Base-by-base conservation (phyloP, 2,329 filamentous ascomycete genomes). In the Lecanicillium sp. region DNA sequence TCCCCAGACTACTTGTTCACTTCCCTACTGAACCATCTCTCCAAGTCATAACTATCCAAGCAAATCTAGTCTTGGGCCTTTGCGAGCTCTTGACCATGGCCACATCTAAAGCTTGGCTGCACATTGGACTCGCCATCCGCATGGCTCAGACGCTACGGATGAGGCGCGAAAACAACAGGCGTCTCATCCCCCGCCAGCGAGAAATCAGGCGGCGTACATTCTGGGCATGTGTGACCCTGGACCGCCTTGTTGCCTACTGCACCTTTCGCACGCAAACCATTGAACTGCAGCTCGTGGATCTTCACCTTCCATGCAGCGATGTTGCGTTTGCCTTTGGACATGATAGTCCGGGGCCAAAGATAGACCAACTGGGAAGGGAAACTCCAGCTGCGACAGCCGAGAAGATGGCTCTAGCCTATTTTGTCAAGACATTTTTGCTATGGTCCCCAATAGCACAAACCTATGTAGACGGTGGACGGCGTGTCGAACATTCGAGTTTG, bases 71-170 rank as follows among this genome's bases (percentile, higher is more conserved):
- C 19, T 18, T 37, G 15, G 35, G 35, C 4, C 35, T 37, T 17
- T 29, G 35, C 17, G 35, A 37, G 17, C 35, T 37, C 17, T 15
- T 37, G 15, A 29, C 25, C 14, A 37, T 37, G 35, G 35, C 35
- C 17, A 37, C 35, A 13, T 37, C 35, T 17, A 37, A 37, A 14
- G 35, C 35, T 5, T 37, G 35, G 35, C 35, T 37, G 17, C 35
- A 37, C 14, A 37, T 37, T 17, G 35, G 35, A 9, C 35, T 37
- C 3, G 35, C 35, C 7, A 37, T 37, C 12, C 35, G 35, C 17
- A 28, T 37, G 22, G 35, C 35, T 4, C 35, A 37, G 13, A 18
- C 25, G 9, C 35, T 37, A 17, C 35, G 35, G 12, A 37, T 37
- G 35, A 8, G 35, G 22, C 25, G 28, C 14, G 35, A 37, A 18